Evolutionary conservation across 495 filamentous ascomycete genomes (phyloP).

Genomic region (Coniosporium apollinis): DNA sequence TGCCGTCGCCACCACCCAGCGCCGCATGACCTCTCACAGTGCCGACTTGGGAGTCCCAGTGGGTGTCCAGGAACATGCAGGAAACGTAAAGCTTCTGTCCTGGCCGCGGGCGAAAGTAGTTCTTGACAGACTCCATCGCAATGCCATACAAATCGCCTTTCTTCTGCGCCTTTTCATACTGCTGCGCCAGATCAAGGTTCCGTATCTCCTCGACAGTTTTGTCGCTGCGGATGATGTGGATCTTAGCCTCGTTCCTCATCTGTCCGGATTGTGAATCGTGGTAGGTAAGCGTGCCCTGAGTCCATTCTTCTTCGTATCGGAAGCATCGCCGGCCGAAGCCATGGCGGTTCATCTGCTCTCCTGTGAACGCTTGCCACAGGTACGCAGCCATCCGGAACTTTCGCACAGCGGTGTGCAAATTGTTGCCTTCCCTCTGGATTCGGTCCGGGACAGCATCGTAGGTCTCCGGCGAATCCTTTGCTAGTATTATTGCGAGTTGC

Average conservation of each 20-base stretch:
- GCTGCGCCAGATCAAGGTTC: conserved; percentile 64
- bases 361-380: conserved; percentile 90
- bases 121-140: conserved; percentile 54
- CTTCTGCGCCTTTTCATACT: conserved; percentile 47
- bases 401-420: conserved; percentile 55
- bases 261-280: conserved; percentile 48
- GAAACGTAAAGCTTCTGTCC: conserved; percentile 79
- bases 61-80: conserved; percentile 63
- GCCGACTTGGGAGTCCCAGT: conserved; percentile 61
- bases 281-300: conserved; percentile 53
- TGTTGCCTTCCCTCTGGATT: conserved; percentile 61
- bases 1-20: conserved; percentile 46
- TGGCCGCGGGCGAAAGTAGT: conserved; percentile 52
- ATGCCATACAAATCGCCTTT: conserved; percentile 58
- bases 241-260: conserved; percentile 76
- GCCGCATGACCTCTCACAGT: conserved; percentile 69
- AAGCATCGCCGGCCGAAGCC: conserved; percentile 70
- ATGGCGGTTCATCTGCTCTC: conserved; percentile 84
- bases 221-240: conserved; percentile 66
- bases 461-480: conserved; percentile 71
- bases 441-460: conserved; percentile 70
- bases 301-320: conserved; percentile 87
- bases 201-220: conserved; percentile 73
- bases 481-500: conserved; percentile 69
- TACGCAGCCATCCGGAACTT: conserved; percentile 89